phyloP scores from a whole-genome alignment of 805 yeast genomes.

The Starmerella gropengiesseri region DNA sequence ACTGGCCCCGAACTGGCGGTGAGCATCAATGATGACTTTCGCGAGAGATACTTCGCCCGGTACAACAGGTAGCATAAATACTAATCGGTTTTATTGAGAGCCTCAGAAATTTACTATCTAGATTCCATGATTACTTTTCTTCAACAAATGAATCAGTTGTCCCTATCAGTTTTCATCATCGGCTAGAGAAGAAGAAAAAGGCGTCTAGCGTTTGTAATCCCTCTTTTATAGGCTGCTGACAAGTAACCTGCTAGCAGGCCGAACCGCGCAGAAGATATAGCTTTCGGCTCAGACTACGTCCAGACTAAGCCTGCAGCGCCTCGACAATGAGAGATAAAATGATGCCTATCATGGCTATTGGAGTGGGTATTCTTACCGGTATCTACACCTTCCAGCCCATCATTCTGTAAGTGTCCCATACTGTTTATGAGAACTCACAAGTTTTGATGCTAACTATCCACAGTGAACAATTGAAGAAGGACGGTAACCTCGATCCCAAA shows the following conservation, averaged over 20 bases:
- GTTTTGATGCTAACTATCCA: neutral
- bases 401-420: slow-evolving; percentile 22
- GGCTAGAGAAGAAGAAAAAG: slow-evolving; percentile 12
- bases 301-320: no score
- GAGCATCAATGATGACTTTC: slow-evolving; percentile 46
- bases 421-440: no score
- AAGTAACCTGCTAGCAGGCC: neutral
- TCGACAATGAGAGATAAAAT: slow-evolving; percentile 16
- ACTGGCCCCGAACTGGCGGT: slow-evolving; percentile 37
- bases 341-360: slow-evolving; percentile 22
- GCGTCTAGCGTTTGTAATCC: neutral
- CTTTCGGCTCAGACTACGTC: no score
- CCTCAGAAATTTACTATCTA: slow-evolving; percentile 28
- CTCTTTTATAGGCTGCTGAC: neutral
- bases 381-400: slow-evolving; percentile 25
- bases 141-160: slow-evolving; percentile 28
- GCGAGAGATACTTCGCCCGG: slow-evolving; percentile 66
- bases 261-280: no score
- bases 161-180: slow-evolving; percentile 31
- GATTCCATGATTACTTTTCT: slow-evolving; percentile 25
- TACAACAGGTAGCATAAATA: slow-evolving; percentile 30
- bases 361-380: slow-evolving; percentile 24
- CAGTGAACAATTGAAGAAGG: slow-evolving; percentile 26
- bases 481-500: slow-evolving; percentile 25
- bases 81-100: neutral